Evolutionary conservation across 176 grass and related monocot species (phyloP).

Genomic region (Hordeum marinum): DNA sequence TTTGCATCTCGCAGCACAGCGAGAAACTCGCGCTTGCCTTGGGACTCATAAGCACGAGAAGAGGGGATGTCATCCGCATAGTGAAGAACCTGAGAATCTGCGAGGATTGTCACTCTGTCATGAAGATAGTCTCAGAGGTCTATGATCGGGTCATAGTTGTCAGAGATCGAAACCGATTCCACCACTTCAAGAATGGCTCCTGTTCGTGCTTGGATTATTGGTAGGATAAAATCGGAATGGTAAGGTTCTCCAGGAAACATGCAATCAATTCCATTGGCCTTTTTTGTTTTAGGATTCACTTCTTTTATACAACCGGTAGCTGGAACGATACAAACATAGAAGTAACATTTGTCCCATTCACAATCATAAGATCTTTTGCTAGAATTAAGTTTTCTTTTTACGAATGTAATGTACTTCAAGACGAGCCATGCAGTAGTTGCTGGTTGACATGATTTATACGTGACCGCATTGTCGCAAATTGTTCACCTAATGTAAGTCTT

Average conservation of each 20-base stretch:
- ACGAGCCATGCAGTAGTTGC: not conserved
- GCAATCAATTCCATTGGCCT: not conserved
- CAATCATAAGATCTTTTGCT: not conserved
- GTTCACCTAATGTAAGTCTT: not conserved
- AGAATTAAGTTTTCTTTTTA: too few relatives aligned
- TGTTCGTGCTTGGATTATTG: slow-evolving; percentile 42
- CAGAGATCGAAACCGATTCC: slow-evolving; percentile 41
- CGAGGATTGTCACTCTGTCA: slow-evolving; percentile 38
- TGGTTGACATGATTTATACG: not conserved
- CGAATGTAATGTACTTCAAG: not conserved
- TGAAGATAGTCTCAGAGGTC: slow-evolving; percentile 36
- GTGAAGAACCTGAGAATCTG: slow-evolving; percentile 46
- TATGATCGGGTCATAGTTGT: slow-evolving; percentile 36
- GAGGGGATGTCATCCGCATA: slow-evolving; percentile 25
- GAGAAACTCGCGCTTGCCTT: slow-evolving; percentile 44
- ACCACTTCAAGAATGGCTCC: slow-evolving; percentile 46
- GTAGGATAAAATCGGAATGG: slow-evolving; percentile 3
- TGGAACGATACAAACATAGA: not conserved
- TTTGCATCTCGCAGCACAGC: slow-evolving; percentile 34
- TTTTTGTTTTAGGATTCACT: not conserved
- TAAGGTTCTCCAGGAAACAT: not conserved
- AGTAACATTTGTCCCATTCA: not conserved
- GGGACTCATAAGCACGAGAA: slow-evolving; percentile 20
- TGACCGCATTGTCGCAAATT: not conserved
- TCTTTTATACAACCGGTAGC: not conserved